Evolutionary conservation across 768 basidiomycete species (phyloP), one percentile per base, ranked within the genome.

Genomic region (Suillus fuscotomentosus): DNA sequence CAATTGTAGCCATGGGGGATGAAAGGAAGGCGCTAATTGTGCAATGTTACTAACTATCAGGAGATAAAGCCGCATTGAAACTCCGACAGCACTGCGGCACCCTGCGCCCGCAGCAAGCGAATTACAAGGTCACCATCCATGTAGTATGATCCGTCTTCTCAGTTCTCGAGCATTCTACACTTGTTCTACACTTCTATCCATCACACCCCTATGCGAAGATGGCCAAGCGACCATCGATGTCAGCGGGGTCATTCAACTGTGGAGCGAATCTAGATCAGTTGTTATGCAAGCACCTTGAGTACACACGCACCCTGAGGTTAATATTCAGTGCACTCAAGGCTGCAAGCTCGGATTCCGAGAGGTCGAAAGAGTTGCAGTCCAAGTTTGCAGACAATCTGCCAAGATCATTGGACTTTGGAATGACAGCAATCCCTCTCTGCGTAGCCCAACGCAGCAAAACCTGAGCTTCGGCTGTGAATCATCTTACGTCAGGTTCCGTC

Each of bases 391-490:
- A 68, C 63, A 83, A 68, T 60, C 83, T 80, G 9, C 71, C 65
- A 4, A 66, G 60, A 67, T 79, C 69, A 72, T 85, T 86, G 59
- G 82, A 84, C 81, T 94, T 94, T 54, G 92, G 92, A 66, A 94
- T 84, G 53, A 93, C 87, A 41, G 88, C 87, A 65, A 92, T 81
- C 11, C 84, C 87, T 43, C 86, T 86, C 70, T 92, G 89, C 15
- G 88, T 89, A 2, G 90, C 86, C 92, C 92, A 94, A 68, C 90
- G 83, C 61, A 94, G 82, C 45, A 93, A 77, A 27, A 93, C 84
- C 74, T 93, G 90, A 8, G 90, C 89, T 22, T 75, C 65, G 31
- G 76, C 77, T 67, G 60, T 61, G 63, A 42, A 59, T 20, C 0
- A 42, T 42, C 38, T 20, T 42, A 41, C 17, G 39, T 59, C 27